A percentile compares a stretch with the other conserved stretches of the same genome.
Evolutionary conservation across 495 filamentous ascomycete species (phyloP).

Genomic region (Penicillium flavigenum): DNA sequence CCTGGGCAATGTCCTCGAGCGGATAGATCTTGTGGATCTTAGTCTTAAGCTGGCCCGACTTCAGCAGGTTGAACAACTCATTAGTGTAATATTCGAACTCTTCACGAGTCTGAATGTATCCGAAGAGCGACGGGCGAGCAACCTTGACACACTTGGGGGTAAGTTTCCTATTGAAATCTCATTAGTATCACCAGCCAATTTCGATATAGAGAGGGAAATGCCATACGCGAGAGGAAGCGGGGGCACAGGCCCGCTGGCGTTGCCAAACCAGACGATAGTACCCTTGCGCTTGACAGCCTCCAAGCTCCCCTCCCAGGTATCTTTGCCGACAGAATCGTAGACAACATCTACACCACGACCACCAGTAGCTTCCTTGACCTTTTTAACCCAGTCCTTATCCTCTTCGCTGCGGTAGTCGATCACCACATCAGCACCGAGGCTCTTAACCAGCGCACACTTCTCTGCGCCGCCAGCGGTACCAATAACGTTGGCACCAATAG

Average conservation of each 20-base stretch:
- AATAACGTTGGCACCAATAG: slow-evolving; percentile 76
- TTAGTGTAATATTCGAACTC: slow-evolving; percentile 70
- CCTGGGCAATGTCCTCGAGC: slow-evolving; percentile 70
- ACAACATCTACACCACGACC: slow-evolving; percentile 74
- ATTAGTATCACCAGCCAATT: slow-evolving; percentile 3
- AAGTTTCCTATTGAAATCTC: slow-evolving; percentile 43
- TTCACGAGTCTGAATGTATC: slow-evolving; percentile 72
- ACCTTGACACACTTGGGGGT: slow-evolving; percentile 78
- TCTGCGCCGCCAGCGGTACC: slow-evolving; percentile 74
- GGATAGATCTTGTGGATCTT: slow-evolving; percentile 80
- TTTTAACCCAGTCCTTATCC: slow-evolving; percentile 61
- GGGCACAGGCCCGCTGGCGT: slow-evolving; percentile 78
- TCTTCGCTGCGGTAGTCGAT: slow-evolving; percentile 70
- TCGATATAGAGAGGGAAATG: background rate
- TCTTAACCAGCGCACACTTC: slow-evolving; percentile 69
- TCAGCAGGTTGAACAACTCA: slow-evolving; percentile 73
- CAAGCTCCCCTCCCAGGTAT: slow-evolving; percentile 82
- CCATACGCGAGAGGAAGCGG: slow-evolving; percentile 65
- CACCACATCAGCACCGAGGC: slow-evolving; percentile 67
- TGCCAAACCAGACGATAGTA: slow-evolving; percentile 82
- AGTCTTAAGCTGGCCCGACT: slow-evolving; percentile 65
- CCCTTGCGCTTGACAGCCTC: slow-evolving; percentile 80
- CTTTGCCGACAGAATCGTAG: slow-evolving; percentile 86
- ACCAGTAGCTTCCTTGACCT: slow-evolving; percentile 68
- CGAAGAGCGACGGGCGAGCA: slow-evolving; percentile 69